Conservation (phyloP, 768 basidiomycete species). For the Pleurotus ostreatus region DNA sequence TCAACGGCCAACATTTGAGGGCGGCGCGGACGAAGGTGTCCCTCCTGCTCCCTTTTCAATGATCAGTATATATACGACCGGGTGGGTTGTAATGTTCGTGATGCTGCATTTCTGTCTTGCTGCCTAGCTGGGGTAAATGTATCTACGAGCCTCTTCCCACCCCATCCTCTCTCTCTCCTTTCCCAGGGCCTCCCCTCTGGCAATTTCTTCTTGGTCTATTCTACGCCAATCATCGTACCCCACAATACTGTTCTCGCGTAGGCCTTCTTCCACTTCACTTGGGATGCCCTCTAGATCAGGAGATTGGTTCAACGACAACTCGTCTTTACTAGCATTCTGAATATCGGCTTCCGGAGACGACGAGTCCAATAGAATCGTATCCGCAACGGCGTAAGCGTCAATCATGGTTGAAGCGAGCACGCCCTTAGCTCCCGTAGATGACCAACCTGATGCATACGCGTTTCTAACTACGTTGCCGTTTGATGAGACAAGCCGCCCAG, state of each 20-base stretch:
- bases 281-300: conserved; percentile 44
- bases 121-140: conserved; percentile 13
- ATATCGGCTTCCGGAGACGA: conserved; percentile 9
- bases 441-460: conserved; percentile 95
- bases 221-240: conserved; percentile 72
- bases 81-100: not conserved
- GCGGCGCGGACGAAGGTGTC: too few species aligned
- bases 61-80: not conserved
- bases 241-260: conserved; percentile 42
- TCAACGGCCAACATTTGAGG: too few species aligned
- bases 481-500: conserved; percentile 44
- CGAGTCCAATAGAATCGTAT: conserved; percentile 62
- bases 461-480: conserved; percentile 38
- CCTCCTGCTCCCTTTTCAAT: not conserved
- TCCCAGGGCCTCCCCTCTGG: conserved; percentile 46
- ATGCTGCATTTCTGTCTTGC: too few species aligned
- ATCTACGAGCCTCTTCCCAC: conserved; percentile 53
- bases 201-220: conserved; percentile 70
- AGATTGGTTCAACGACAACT: conserved; percentile 28
- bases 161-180: conserved; percentile 79
- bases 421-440: conserved; percentile 84
- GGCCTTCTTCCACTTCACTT: conserved; percentile 37
- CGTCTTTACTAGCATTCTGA: conserved; percentile 9
- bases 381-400: conserved; percentile 79
- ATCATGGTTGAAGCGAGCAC: conserved; percentile 94